These are phyloP conservation scores for Tetraselmis striata DNA, from an alignment of 139 green algal species.

Conservation along the genomic window DNA sequence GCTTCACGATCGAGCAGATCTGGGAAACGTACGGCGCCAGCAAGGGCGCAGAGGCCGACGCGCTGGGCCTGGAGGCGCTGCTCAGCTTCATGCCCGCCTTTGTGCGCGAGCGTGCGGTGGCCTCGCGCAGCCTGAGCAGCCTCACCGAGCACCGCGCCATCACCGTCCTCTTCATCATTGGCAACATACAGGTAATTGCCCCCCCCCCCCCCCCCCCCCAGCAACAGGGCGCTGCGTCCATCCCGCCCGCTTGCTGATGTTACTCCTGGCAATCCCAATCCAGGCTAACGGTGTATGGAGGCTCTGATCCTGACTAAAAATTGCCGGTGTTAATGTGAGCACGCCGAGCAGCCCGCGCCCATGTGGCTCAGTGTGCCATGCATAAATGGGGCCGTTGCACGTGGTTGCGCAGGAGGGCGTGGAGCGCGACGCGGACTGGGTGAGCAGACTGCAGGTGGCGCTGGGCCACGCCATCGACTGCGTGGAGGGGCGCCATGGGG, in stretches of 20 bases:
- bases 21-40: neutral
- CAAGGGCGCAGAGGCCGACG: neutral
- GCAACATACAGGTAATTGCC: neutral
- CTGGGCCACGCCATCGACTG: neutral
- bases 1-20: neutral
- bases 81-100: neutral
- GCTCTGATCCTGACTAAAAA: no score
- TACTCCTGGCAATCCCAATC: no score
- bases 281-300: no score
- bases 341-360: no score
- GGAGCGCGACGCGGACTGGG: neutral
- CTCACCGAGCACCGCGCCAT: neutral
- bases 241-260: no score
- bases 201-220: no score
- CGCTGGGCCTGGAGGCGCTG: neutral
- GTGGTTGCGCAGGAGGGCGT: neutral
- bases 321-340: no score
- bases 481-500: neutral
- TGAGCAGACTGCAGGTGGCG: neutral
- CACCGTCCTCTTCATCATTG: neutral
- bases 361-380: no score
- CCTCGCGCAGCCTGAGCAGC: neutral
- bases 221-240: no score
- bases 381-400: no score
- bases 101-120: neutral